Evolutionary conservation across 805 yeast species (phyloP).

Genomic region (Metschnikowia kunwiensis): DNA sequence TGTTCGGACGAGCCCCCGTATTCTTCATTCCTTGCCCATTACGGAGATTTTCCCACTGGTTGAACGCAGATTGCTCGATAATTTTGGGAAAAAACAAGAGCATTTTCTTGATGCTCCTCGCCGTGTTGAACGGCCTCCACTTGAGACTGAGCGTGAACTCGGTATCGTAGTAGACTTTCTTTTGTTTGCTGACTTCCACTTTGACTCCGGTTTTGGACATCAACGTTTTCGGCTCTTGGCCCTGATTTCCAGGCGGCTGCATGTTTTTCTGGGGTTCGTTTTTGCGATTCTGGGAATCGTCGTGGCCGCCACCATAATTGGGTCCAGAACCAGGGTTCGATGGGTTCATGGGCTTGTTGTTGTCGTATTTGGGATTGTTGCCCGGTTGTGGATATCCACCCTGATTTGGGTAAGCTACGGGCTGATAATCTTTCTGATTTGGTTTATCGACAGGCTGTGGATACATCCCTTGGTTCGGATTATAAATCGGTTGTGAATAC

Average conservation of each 20-base stretch:
- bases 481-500: too few species aligned
- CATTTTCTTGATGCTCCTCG: conserved; percentile 11
- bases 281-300: not conserved
- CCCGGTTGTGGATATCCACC: not conserved
- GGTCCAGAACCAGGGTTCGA: not conserved
- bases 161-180: conserved; percentile 5
- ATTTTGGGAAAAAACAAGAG: conserved; percentile 11
- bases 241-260: not conserved
- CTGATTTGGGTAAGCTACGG: too few species aligned
- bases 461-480: too few species aligned
- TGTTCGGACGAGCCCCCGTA: not conserved
- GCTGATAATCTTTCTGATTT: too few species aligned
- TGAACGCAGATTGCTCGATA: conserved; percentile 5
- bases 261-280: not conserved
- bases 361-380: not conserved
- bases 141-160: conserved; percentile 15
- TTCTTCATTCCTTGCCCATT: not conserved
- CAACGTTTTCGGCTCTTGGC: conserved; percentile 1
- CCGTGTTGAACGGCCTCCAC: conserved; percentile 13
- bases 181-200: conserved; percentile 6
- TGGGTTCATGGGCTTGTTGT: not conserved
- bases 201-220: conserved; percentile 3
- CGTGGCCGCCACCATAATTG: not conserved
- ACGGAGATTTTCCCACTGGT: conserved; percentile 5
- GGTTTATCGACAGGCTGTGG: too few species aligned